Evolutionary conservation across 1,284 basidiomycete species (phyloP).

Genomic region (Leucocoprinus gongylophorus): DNA sequence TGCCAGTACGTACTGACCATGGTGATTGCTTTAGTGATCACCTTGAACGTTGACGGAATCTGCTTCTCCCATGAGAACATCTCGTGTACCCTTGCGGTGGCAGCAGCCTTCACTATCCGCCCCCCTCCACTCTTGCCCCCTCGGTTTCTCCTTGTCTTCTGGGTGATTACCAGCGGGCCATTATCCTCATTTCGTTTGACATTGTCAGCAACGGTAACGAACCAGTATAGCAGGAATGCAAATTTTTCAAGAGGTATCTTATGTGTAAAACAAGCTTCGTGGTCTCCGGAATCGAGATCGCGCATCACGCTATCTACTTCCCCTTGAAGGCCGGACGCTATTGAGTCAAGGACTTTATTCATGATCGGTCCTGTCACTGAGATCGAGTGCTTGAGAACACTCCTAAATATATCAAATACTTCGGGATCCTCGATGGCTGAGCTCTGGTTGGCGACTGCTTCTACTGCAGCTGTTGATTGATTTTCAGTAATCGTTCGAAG

Average conservation of each 20-base stretch:
- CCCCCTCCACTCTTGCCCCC: conserved; percentile 49
- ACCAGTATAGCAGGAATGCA: conserved; percentile 84
- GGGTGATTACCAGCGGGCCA: conserved; percentile 38
- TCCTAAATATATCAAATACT: conserved; percentile 75
- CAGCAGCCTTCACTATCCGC: conserved; percentile 26
- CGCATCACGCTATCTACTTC: conserved; percentile 63
- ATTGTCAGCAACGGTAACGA: conserved; percentile 71
- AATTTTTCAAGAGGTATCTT: conserved; percentile 79
- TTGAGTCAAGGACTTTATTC: conserved; percentile 73
- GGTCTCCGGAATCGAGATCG: conserved; percentile 66
- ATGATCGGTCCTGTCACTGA: conserved; percentile 53
- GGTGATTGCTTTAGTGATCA: conserved; percentile 68
- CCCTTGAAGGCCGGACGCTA: conserved; percentile 62
- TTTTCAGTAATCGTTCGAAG: conserved; percentile 5
- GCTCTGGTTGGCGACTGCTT: conserved; percentile 64
- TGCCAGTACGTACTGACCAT: conserved; percentile 51
- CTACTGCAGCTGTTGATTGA: conserved; percentile 56
- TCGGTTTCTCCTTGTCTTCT: conserved; percentile 48
- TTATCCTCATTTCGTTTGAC: conserved; percentile 53
- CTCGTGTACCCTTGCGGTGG: conserved; percentile 41
- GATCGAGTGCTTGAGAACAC: conserved; percentile 65
- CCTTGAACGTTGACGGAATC: conserved; percentile 58
- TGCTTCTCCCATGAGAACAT: conserved; percentile 77
- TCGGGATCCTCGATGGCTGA: conserved; percentile 58
- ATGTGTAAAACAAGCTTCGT: conserved; percentile 62